Percentiles rank a stretch among this genome's conserved stretches.
phyloP scores from a whole-genome alignment of 2,329 filamentous ascomycete genomes.

The Penicillium sp. region DNA sequence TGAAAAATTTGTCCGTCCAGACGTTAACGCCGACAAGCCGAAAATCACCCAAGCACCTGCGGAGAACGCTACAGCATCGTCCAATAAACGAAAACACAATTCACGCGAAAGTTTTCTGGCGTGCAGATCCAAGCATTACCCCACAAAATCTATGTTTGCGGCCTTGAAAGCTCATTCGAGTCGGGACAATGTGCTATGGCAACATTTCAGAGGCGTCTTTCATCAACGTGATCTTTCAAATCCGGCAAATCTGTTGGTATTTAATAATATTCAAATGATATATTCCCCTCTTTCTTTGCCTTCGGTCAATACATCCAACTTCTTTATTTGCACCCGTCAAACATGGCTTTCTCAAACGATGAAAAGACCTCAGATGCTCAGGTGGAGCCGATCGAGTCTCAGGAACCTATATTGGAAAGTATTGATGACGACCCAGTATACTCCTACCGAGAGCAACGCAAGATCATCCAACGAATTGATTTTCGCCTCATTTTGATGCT shows the following conservation, averaged over 20 bases:
- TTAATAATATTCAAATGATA: neutral
- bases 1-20: neutral
- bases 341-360: neutral
- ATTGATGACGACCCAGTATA: constrained; percentile 14
- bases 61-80: neutral
- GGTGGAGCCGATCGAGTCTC: constrained; percentile 1
- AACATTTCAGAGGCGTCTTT: constrained; percentile 12
- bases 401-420: neutral
- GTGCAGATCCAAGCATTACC: constrained; percentile 2
- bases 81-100: neutral
- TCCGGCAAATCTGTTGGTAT: neutral
- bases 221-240: neutral
- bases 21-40: constrained; percentile 8
- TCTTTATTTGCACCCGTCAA: neutral
- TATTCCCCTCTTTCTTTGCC: neutral
- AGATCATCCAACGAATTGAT: constrained; percentile 22
- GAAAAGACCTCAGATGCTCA: constrained; percentile 1
- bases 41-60: neutral
- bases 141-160: constrained; percentile 3
- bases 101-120: neutral
- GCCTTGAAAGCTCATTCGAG: neutral
- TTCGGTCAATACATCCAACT: neutral
- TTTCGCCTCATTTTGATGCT: constrained; percentile 23
- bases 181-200: neutral
- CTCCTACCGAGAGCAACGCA: constrained; percentile 16